phyloP scores from a whole-genome alignment of 2,329 filamentous ascomycete species.

The Hypoxylon sp. region DNA sequence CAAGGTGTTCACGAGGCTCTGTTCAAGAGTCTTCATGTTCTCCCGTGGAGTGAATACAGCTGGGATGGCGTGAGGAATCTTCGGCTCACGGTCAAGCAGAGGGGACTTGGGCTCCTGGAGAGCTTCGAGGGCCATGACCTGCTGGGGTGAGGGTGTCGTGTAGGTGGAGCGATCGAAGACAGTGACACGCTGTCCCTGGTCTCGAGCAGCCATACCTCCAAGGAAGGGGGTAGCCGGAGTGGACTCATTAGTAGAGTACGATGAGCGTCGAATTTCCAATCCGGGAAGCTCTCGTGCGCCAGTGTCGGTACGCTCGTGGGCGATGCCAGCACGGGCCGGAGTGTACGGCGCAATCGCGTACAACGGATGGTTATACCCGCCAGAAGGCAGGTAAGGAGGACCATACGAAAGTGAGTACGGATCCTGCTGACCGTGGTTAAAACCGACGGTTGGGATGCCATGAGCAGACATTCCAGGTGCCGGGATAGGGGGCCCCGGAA shows the following conservation, averaged over 20 bases:
- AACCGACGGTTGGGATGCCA: constrained; percentile 46
- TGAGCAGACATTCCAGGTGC: constrained; percentile 29
- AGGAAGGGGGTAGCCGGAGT: constrained; percentile 75
- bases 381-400: constrained; percentile 54
- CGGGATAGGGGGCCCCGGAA: no score
- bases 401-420: constrained; percentile 49
- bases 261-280: constrained; percentile 74
- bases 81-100: constrained; percentile 79
- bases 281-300: constrained; percentile 68
- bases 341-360: constrained; percentile 57
- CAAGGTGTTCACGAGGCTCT: constrained; percentile 92
- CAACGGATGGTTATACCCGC: constrained; percentile 45
- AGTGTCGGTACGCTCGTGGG: constrained; percentile 62
- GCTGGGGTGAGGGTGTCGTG: constrained; percentile 75
- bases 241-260: constrained; percentile 76
- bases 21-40: constrained; percentile 88
- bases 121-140: constrained; percentile 60
- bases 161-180: constrained; percentile 73
- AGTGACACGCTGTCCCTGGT: constrained; percentile 70
- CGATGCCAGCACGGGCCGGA: constrained; percentile 61
- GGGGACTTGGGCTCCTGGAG: constrained; percentile 61
- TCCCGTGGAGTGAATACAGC: constrained; percentile 88
- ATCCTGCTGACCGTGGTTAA: constrained; percentile 43
- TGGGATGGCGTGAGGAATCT: constrained; percentile 88
- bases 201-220: constrained; percentile 67